phyloP scores from a whole-genome alignment of 2,329 filamentous ascomycete genomes.

The Colletotrichum sidae region DNA sequence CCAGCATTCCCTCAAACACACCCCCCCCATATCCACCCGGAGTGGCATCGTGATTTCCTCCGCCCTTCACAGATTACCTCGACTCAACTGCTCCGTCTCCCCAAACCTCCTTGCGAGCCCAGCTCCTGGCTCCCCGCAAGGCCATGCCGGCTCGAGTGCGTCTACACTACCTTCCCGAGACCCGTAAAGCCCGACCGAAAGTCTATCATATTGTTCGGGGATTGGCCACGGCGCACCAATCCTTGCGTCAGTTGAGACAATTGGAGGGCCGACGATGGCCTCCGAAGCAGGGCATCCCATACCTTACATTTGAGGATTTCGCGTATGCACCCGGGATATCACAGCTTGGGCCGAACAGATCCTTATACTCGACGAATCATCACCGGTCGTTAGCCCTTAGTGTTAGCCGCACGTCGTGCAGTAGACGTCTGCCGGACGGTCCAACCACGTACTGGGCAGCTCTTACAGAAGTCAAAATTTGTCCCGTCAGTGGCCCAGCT shows the following conservation, averaged over 20 bases:
- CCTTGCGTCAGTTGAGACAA: slow-evolving; percentile 18
- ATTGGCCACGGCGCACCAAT: slow-evolving; percentile 6
- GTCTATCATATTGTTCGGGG: slow-evolving; percentile 22
- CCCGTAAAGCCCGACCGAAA: slow-evolving; percentile 1
- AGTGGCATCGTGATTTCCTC: slow-evolving; percentile 9
- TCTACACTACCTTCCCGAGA: background rate
- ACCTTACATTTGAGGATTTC: background rate
- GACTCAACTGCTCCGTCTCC: background rate
- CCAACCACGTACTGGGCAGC: too few species aligned
- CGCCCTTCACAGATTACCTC: background rate
- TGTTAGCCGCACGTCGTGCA: too few species aligned
- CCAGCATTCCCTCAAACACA: too few species aligned
- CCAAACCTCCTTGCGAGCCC: background rate
- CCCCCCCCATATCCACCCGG: background rate
- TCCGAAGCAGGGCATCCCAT: background rate
- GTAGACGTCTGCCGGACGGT: too few species aligned
- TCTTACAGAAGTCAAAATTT: background rate
- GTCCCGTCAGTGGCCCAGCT: background rate
- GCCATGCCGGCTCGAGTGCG: background rate
- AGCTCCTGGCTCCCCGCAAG: slow-evolving; percentile 13
- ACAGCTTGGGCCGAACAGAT: background rate
- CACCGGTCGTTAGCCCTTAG: too few species aligned
- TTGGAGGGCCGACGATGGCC: background rate
- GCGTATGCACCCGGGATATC: too few species aligned
- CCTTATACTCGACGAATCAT: too few species aligned